These are phyloP conservation scores for Mucor circinelloides DNA, from an alignment of 371 early-diverging fungal species.

Conservation along the genomic window DNA sequence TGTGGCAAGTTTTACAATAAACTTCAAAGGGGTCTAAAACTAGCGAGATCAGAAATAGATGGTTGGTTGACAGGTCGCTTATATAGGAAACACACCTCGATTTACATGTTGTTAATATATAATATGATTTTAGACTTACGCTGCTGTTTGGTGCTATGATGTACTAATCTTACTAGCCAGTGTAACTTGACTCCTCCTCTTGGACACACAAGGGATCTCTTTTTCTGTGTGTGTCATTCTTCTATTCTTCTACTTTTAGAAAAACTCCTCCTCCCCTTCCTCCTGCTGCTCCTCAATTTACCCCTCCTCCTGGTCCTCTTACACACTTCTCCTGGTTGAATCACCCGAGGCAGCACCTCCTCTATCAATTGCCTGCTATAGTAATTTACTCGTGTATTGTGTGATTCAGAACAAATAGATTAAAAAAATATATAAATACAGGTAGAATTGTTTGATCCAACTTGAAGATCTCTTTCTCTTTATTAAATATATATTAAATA, in stretches of 20 bases:
- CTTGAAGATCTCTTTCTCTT: not conserved
- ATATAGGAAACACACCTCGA: constrained; percentile 10
- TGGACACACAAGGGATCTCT: not conserved
- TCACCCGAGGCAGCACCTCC: not conserved
- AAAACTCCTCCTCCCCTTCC: constrained; percentile 1
- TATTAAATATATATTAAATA: constrained; percentile 1
- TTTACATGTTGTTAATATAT: not conserved
- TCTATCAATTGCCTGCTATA: constrained; percentile 6
- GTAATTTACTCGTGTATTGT: constrained; percentile 11
- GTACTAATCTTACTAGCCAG: constrained; percentile 19
- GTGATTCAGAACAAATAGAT: constrained; percentile 9
- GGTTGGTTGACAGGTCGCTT: constrained; percentile 10
- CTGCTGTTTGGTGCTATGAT: not conserved
- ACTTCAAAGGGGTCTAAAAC: not conserved
- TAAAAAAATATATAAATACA: constrained; percentile 5
- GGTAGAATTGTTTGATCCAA: not conserved
- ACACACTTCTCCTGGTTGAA: constrained; percentile 2
- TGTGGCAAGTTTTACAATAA: not conserved
- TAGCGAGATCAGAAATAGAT: not conserved
- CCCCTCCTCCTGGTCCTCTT: not conserved
- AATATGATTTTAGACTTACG: not conserved
- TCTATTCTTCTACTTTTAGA: constrained; percentile 1
- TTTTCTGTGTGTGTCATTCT: not conserved
- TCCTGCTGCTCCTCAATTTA: not conserved
- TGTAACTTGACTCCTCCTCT: constrained; percentile 10